Evolutionary conservation across 441 rosid genomes (phyloP).

Genomic region (Erodium texanum): DNA sequence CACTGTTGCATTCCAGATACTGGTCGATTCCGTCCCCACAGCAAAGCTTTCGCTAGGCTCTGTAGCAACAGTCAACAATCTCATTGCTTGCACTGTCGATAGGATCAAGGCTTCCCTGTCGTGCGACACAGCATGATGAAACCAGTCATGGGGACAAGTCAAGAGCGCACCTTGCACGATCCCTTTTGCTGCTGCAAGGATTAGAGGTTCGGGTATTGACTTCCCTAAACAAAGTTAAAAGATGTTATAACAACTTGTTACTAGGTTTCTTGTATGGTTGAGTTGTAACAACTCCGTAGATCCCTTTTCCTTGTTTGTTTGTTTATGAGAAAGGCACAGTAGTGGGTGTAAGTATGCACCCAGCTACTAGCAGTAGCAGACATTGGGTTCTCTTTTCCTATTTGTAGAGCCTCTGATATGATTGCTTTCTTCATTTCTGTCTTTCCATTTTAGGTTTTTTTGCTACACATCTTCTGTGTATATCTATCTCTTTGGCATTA

Average conservation of each 20-base stretch:
- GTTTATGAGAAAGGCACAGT: too few species aligned
- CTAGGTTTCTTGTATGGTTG: slow-evolving; percentile 12
- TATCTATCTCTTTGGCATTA: neutral
- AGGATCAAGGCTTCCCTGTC: slow-evolving; percentile 55
- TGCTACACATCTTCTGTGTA: neutral
- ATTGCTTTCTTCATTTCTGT: neutral
- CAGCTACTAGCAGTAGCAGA: neutral
- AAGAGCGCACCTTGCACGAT: slow-evolving; percentile 78
- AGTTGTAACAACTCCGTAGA: too few species aligned
- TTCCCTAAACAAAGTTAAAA: slow-evolving; percentile 25
- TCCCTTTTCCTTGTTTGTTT: neutral
- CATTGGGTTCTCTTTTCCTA: neutral
- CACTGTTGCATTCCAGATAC: slow-evolving; percentile 70
- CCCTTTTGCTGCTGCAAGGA: slow-evolving; percentile 22
- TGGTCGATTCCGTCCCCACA: slow-evolving; percentile 56
- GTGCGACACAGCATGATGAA: slow-evolving; percentile 25
- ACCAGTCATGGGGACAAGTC: slow-evolving; percentile 61
- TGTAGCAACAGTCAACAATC: slow-evolving; percentile 74
- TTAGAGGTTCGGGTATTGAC: slow-evolving; percentile 88
- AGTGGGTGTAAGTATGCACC: too few species aligned
- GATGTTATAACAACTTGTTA: neutral
- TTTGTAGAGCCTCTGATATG: neutral
- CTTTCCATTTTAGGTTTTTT: neutral
- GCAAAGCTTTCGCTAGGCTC: slow-evolving; percentile 67
- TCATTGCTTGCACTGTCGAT: slow-evolving; percentile 60